phyloP scores from a whole-genome alignment of 2,329 filamentous ascomycete species.

The Botrytis hyacinthi region DNA sequence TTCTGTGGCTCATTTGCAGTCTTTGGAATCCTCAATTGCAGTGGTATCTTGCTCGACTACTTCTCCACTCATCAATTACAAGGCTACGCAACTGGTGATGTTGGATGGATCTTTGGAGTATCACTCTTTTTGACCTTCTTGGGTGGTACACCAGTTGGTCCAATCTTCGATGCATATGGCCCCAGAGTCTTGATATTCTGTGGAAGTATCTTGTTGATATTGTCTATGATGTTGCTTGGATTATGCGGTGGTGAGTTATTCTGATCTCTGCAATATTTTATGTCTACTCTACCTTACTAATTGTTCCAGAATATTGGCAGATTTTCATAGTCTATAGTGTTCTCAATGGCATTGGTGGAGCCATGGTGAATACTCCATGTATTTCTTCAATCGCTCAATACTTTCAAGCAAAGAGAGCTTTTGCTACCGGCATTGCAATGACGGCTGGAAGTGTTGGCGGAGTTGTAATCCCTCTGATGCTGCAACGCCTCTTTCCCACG shows the following conservation, averaged over 20 bases:
- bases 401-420: conserved; percentile 59
- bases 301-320: conserved; percentile 57
- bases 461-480: conserved; percentile 51
- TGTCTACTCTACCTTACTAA: conserved; percentile 14
- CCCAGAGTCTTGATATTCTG: conserved; percentile 45
- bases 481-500: conserved; percentile 39
- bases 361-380: conserved; percentile 64
- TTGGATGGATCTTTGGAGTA: conserved; percentile 59
- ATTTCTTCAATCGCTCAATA: conserved; percentile 64
- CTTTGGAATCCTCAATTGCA: conserved; percentile 62
- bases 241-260: conserved; percentile 50
- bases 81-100: conserved; percentile 54
- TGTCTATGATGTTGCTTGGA: conserved; percentile 51
- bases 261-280: neutral
- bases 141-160: conserved; percentile 66
- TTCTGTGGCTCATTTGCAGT: conserved; percentile 61
- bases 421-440: conserved; percentile 66
- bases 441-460: conserved; percentile 60
- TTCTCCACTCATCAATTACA: conserved; percentile 59
- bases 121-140: conserved; percentile 69
- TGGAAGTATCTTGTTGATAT: conserved; percentile 35
- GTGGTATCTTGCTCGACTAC: conserved; percentile 50
- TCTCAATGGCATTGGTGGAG: conserved; percentile 60
- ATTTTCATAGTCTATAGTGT: conserved; percentile 66
- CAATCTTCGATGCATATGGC: conserved; percentile 66